Conservation (phyloP, 805 yeast genomes). For the Clavispora fructus region DNA sequence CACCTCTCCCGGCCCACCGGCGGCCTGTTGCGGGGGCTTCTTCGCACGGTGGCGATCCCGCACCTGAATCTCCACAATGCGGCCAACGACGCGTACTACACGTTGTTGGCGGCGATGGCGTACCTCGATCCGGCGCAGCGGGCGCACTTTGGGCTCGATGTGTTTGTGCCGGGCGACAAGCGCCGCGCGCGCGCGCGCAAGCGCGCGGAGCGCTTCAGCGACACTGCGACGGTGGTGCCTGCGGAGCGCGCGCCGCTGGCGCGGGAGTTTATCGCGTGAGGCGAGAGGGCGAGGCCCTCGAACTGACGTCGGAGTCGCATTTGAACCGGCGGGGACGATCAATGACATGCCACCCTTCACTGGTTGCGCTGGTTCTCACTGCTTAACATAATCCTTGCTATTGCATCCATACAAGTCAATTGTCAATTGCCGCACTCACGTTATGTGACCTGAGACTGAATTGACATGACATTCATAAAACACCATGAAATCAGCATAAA, state of each 20-base stretch:
- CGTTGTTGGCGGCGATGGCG: conserved; percentile 21
- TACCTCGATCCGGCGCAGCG: conserved; percentile 20
- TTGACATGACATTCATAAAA: too few species aligned
- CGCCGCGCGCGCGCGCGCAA: neutral
- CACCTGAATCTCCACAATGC: conserved; percentile 25
- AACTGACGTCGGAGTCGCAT: too few species aligned
- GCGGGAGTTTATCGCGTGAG: neutral
- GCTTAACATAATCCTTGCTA: too few species aligned
- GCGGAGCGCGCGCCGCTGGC: neutral
- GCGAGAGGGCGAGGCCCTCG: too few species aligned
- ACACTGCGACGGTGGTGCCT: neutral
- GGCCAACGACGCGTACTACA: conserved; percentile 26
- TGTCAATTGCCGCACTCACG: too few species aligned
- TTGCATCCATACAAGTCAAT: too few species aligned
- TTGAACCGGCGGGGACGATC: too few species aligned
- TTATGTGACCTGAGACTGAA: too few species aligned
- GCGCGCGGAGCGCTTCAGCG: conserved; percentile 1
- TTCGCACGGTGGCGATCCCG: conserved; percentile 17
- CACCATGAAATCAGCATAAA: too few species aligned
- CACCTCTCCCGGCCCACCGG: conserved; percentile 11
- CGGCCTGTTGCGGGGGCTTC: conserved; percentile 18
- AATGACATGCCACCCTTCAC: too few species aligned
- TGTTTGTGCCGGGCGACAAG: neutral
- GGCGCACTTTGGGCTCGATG: conserved; percentile 12
- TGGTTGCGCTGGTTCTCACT: too few species aligned